Evolutionary conservation across 2,329 filamentous ascomycete genomes (phyloP).

Genomic region (Colletotrichum eleusines): DNA sequence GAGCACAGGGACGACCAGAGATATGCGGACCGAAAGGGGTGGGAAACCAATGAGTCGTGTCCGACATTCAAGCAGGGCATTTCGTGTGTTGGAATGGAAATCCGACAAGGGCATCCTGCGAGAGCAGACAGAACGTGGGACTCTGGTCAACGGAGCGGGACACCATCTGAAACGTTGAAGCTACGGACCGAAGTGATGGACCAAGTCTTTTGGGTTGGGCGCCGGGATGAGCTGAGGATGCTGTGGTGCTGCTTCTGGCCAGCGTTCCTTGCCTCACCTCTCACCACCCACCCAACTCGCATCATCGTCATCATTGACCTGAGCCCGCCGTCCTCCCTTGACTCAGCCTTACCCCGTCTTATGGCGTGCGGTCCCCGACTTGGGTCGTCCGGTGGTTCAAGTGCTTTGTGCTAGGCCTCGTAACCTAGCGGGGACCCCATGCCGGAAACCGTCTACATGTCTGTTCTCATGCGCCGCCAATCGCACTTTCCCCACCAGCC

Average conservation of each 20-base stretch:
- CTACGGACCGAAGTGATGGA: conserved; percentile 18
- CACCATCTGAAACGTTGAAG: conserved; percentile 31
- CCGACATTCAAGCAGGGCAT: background rate
- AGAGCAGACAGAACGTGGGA: conserved; percentile 1
- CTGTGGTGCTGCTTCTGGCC: conserved; percentile 4
- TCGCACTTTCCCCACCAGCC: conserved; percentile 19
- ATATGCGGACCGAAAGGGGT: conserved; percentile 26
- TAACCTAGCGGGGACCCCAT: conserved; percentile 12
- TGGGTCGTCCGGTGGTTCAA: conserved; percentile 7
- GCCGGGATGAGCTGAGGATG: conserved; percentile 10
- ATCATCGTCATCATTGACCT: background rate
- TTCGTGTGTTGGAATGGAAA: conserved; percentile 11
- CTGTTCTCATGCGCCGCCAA: conserved; percentile 24
- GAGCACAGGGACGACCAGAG: conserved; percentile 33
- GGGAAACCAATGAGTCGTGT: background rate
- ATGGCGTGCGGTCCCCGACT: background rate
- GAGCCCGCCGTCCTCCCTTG: background rate
- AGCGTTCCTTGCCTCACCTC: conserved; percentile 3
- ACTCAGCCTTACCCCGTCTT: conserved; percentile 28
- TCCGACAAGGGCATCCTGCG: conserved; percentile 11
- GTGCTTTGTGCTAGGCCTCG: background rate
- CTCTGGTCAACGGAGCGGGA: background rate
- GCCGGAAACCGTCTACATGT: conserved; percentile 8
- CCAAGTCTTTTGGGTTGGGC: conserved; percentile 2
- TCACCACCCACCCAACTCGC: background rate